Evolutionary conservation across 1,284 basidiomycete species (phyloP).

Genomic region (Microbotryomycetes sp.): DNA sequence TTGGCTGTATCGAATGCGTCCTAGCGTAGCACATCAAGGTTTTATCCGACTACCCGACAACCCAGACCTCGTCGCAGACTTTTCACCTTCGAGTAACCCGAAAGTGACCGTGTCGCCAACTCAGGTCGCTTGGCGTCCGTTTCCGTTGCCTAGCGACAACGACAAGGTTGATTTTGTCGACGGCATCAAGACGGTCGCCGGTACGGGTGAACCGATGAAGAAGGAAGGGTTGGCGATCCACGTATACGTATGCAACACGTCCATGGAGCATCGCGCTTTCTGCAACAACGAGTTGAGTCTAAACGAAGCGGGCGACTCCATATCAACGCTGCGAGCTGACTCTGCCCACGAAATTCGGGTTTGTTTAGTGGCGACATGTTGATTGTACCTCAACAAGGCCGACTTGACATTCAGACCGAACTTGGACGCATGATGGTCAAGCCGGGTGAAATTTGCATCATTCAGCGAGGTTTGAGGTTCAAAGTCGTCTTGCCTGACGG

Average conservation of each 20-base stretch:
- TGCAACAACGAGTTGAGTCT: conserved; percentile 50
- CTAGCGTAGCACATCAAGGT: conserved; percentile 60
- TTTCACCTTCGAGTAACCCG: conserved; percentile 51
- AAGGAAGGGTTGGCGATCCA: conserved; percentile 45
- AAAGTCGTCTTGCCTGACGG: conserved; percentile 54
- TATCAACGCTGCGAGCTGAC: too few species aligned
- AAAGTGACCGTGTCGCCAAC: conserved; percentile 57
- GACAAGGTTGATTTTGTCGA: conserved; percentile 54
- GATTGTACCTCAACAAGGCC: conserved; percentile 58
- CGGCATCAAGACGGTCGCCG: conserved; percentile 57
- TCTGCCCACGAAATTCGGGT: not conserved
- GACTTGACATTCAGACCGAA: conserved; percentile 62
- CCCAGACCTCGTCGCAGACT: conserved; percentile 55
- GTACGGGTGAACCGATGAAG: conserved; percentile 56
- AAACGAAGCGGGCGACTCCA: too few species aligned
- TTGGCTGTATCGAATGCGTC: conserved; percentile 42
- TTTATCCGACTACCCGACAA: conserved; percentile 53
- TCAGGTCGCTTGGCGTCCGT: conserved; percentile 58
- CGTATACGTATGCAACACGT: conserved; percentile 54
- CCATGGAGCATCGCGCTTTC: conserved; percentile 59
- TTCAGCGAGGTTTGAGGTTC: conserved; percentile 60
- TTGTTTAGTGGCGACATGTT: conserved; percentile 52
- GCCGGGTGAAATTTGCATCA: conserved; percentile 56
- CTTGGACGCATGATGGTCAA: conserved; percentile 60
- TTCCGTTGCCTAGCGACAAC: conserved; percentile 47